Evolutionary conservation across 176 grass and related monocot genomes (phyloP).

Genomic region (Hyparrhenia diplandra): DNA sequence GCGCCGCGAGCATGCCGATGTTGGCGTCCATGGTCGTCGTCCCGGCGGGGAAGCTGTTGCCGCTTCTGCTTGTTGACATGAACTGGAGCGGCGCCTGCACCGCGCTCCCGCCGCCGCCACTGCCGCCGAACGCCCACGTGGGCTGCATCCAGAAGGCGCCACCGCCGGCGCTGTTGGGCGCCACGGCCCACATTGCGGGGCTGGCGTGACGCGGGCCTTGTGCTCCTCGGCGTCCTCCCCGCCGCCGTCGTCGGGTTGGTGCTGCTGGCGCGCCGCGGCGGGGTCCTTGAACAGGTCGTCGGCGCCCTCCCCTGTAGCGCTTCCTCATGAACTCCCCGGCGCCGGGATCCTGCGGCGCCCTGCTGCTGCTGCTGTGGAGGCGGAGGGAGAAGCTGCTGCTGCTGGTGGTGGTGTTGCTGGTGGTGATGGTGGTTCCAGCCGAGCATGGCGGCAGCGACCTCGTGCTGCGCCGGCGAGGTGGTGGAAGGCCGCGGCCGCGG

Average conservation of each 20-base stretch:
- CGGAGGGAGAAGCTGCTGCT: not conserved
- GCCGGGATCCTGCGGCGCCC: constrained; percentile 39
- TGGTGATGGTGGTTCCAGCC: constrained; percentile 77
- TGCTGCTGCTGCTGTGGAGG: constrained; percentile 12
- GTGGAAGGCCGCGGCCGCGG: constrained; percentile 29
- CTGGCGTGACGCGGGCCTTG: constrained; percentile 26
- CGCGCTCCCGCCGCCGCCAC: constrained; percentile 23
- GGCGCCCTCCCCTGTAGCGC: constrained; percentile 64
- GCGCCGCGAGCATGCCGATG: constrained; percentile 80
- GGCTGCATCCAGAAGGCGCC: constrained; percentile 67
- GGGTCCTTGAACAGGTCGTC: constrained; percentile 93
- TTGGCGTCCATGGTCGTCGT: constrained; percentile 48
- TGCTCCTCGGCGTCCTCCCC: not conserved
- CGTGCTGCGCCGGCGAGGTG: constrained; percentile 50
- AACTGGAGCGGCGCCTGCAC: constrained; percentile 76
- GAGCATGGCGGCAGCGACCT: constrained; percentile 70
- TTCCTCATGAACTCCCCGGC: constrained; percentile 78
- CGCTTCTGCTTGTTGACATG: constrained; percentile 41
- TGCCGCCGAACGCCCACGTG: constrained; percentile 38
- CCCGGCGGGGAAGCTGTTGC: constrained; percentile 50
- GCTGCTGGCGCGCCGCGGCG: constrained; percentile 46
- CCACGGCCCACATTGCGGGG: constrained; percentile 82
- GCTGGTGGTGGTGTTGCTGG: constrained; percentile 37
- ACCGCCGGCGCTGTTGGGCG: constrained; percentile 49
- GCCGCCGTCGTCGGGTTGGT: not conserved